Evolutionary conservation across 441 rosid species (phyloP).

Genomic region (Populus trichocarpa): DNA sequence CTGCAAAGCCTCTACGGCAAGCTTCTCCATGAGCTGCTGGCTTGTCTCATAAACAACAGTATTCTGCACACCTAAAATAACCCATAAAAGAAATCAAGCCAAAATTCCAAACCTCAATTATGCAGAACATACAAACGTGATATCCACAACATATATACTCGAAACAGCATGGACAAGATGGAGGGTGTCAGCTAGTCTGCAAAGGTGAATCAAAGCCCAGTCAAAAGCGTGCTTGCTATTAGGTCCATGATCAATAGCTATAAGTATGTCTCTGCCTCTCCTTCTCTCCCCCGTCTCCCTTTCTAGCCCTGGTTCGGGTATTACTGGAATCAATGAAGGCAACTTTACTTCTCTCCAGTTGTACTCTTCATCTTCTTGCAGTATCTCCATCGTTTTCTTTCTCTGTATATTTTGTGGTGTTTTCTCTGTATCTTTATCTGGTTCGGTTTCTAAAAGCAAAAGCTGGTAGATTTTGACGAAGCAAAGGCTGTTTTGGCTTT

Average conservation of each 20-base stretch:
- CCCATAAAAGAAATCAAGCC: neutral
- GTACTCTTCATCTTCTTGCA: slow-evolving; percentile 56
- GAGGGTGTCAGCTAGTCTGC: slow-evolving; percentile 78
- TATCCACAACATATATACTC: slow-evolving; percentile 25
- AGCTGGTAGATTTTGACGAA: neutral
- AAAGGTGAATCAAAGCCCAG: slow-evolving; percentile 63
- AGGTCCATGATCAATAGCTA: slow-evolving; percentile 48
- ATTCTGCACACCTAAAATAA: slow-evolving; percentile 51
- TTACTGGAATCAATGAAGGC: slow-evolving; percentile 52
- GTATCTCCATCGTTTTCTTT: slow-evolving; percentile 40
- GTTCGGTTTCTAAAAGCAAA: neutral
- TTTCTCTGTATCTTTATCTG: neutral
- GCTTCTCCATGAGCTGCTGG: slow-evolving; percentile 69
- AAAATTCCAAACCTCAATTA: neutral
- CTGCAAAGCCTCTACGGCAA: slow-evolving; percentile 69
- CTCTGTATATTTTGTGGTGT: no score
- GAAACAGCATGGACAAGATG: slow-evolving; percentile 86
- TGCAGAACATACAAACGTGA: slow-evolving; percentile 1
- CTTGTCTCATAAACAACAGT: slow-evolving; percentile 54
- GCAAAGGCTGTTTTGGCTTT: neutral
- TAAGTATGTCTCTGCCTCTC: slow-evolving; percentile 63
- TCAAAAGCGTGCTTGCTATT: slow-evolving; percentile 42
- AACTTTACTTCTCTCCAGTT: slow-evolving; percentile 52
- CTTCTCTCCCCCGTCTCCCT: slow-evolving; percentile 72
- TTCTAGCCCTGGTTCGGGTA: slow-evolving; percentile 57